phyloP scores from a whole-genome alignment of 768 basidiomycete species.

The Hirschioporus abietinus region DNA sequence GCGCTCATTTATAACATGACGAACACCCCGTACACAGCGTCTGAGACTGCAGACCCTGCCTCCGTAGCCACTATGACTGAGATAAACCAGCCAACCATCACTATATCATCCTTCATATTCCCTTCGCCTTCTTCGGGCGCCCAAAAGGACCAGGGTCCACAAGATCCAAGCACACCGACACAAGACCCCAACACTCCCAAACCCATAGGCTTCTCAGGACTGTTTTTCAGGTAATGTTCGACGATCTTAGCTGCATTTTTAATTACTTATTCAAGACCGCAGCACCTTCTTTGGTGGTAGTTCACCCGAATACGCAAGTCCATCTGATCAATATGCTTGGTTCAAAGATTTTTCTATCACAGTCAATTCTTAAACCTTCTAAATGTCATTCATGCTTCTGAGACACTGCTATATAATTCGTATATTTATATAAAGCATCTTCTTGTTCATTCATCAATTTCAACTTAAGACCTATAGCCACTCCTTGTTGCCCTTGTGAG shows the following conservation, averaged over 20 bases:
- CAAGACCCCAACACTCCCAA: background rate
- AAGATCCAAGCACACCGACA: background rate
- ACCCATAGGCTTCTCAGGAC: conserved; percentile 34
- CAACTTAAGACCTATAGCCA: conserved; percentile 16
- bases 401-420: background rate
- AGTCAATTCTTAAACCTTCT: conserved; percentile 16
- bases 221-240: conserved; percentile 71
- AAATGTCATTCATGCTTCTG: background rate
- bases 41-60: background rate
- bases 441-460: background rate
- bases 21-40: background rate
- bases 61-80: background rate
- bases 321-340: conserved; percentile 70
- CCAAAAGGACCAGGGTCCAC: background rate
- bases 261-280: conserved; percentile 9
- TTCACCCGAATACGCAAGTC: conserved; percentile 57
- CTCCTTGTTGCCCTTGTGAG: conserved; percentile 20
- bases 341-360: conserved; percentile 63
- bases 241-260: background rate
- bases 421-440: too few species aligned
- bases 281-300: conserved; percentile 83
- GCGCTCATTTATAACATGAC: background rate
- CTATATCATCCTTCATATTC: background rate
- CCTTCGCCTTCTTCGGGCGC: background rate
- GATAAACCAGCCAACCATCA: background rate